Evolutionary conservation across 768 basidiomycete genomes (phyloP), one percentile per base, ranked within the genome.

Genomic region (Bullera alba): DNA sequence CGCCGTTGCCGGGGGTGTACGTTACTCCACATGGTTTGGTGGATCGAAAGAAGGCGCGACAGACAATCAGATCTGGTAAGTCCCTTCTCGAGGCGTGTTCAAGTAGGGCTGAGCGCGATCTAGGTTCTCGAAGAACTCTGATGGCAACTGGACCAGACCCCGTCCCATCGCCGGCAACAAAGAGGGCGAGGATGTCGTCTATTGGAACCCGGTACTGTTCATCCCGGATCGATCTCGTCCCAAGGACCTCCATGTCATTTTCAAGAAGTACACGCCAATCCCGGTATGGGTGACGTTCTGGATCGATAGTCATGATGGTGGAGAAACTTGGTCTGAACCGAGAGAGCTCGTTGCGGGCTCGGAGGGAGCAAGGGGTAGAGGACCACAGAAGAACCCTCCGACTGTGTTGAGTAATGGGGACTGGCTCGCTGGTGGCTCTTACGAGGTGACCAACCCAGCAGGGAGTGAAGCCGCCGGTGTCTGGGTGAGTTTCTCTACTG

Each of bases 141-240:
- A 39, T 22, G 49, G 35, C 8, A 25, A 38, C 7, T 55, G 53
- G 54, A 14, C 29, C 10, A 15, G 15, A 6, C 46, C 49, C 10
- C 15, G 21, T 28, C 5, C 23, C 23, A 42, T 55, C 7, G 49
- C 49, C 5, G 50, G 46, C 5, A 28, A 43, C 10, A n/a, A n/a
- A n/a, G n/a, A n/a, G n/a, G n/a, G n/a, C n/a, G 38, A 42, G 21
- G 54, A 28, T 16, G 16, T 55, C 12, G 39, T 44, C 25, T 54
- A 58, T 48, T 58, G 57, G 57, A 58, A 55, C 28, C 57, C 57
- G 6, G 57, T 58, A 5, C 38, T 36, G 5, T 58, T 55, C 50
- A 34, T 48, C 2, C 53, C 57, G 4, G 42, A 50, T 19, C 3
- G 22, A 21, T 16, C 16, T 10, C 17, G 19, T 8, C 14, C 26